These are phyloP conservation scores for Pichia phayaonensis DNA, from an alignment of 805 yeast species.

Conservation along the genomic window DNA sequence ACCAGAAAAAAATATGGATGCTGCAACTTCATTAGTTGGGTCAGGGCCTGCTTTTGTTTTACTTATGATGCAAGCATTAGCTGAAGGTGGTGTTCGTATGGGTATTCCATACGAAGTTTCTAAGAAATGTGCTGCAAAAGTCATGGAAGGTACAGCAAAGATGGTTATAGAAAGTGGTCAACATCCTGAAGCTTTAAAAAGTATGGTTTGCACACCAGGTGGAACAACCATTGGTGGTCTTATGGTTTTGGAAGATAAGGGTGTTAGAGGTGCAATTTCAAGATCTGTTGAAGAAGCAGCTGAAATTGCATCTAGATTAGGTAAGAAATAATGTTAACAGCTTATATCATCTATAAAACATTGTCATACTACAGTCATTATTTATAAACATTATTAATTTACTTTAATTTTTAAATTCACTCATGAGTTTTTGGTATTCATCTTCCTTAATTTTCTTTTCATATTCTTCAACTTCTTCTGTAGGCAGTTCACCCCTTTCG, in stretches of 20 bases:
- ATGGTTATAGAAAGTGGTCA: slow-evolving; percentile 77
- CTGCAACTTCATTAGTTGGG: slow-evolving; percentile 90
- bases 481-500: slow-evolving; percentile 22
- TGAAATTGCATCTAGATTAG: slow-evolving; percentile 56
- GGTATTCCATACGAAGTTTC: slow-evolving; percentile 86
- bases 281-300: slow-evolving; percentile 91
- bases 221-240: slow-evolving; percentile 97
- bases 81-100: slow-evolving; percentile 91
- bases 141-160: slow-evolving; percentile 86
- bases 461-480: slow-evolving; percentile 16
- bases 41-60: slow-evolving; percentile 95
- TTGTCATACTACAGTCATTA: background rate
- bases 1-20: slow-evolving; percentile 93
- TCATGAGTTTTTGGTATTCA: slow-evolving; percentile 27
- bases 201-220: slow-evolving; percentile 92
- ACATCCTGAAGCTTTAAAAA: slow-evolving; percentile 84
- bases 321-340: slow-evolving; percentile 35
- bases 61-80: slow-evolving; percentile 81
- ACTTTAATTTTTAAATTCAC: slow-evolving; percentile 19
- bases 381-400: background rate
- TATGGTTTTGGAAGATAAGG: slow-evolving; percentile 84
- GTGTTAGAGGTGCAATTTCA: slow-evolving; percentile 80
- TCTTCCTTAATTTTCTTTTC: slow-evolving; percentile 20
- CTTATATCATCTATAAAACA: background rate
- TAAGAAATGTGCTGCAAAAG: slow-evolving; percentile 82